phyloP scores from a whole-genome alignment of 2,329 filamentous ascomycete species.

The Pseudocercospora eumusae region DNA sequence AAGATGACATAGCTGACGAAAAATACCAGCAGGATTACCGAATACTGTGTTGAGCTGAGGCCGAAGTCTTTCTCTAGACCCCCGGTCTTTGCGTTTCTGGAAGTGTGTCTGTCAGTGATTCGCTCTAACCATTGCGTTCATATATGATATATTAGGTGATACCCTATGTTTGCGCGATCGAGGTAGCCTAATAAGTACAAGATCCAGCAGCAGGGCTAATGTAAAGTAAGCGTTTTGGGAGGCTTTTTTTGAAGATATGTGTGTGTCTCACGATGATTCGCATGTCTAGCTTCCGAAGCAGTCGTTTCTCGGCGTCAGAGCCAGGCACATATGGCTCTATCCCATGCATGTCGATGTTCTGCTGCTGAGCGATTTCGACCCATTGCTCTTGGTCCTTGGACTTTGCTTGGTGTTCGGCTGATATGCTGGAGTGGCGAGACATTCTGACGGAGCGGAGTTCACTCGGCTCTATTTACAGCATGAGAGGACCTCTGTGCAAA shows the following conservation, averaged over 20 bases:
- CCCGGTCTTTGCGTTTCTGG: constrained; percentile 55
- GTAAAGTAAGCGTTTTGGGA: not conserved
- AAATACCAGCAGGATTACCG: constrained; percentile 40
- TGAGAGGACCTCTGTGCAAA: not conserved
- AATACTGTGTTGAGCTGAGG: constrained; percentile 37
- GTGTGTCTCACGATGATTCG: constrained; percentile 29
- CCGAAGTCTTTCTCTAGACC: constrained; percentile 59
- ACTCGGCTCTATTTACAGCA: not conserved
- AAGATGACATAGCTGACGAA: constrained; percentile 64
- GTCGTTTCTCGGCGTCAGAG: constrained; percentile 24
- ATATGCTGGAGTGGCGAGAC: constrained; percentile 10
- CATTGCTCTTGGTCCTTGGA: constrained; percentile 10
- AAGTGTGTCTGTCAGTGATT: not conserved
- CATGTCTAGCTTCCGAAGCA: constrained; percentile 70
- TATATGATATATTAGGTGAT: constrained; percentile 56
- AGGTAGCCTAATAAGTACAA: constrained; percentile 78
- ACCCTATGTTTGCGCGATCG: constrained; percentile 55
- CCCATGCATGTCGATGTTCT: not conserved
- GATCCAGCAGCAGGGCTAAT: constrained; percentile 62
- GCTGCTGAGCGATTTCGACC: not conserved
- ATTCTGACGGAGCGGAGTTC: not conserved
- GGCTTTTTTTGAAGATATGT: not conserved
- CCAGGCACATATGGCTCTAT: constrained; percentile 8
- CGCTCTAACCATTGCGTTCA: constrained; percentile 41
- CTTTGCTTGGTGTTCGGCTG: constrained; percentile 2